Evolutionary conservation across 768 basidiomycete genomes (phyloP), one percentile per base, ranked within the genome.

Genomic region (Cystobasidium onofrii): DNA sequence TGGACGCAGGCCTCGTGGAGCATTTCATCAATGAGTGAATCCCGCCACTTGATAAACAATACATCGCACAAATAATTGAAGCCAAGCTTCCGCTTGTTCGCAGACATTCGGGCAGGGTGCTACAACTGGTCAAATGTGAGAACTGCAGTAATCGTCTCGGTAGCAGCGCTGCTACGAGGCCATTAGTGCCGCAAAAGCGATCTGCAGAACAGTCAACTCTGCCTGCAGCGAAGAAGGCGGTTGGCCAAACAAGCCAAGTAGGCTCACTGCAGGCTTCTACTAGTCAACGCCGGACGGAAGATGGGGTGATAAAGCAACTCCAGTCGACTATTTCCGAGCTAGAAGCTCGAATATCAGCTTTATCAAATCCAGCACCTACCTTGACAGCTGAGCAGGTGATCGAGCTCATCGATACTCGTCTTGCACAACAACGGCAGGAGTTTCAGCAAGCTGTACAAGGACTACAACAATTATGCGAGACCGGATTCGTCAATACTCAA

Each of bases 151-250:
- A 9, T 25, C 31, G 31, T 41, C 63, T 39, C 4, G 36, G 63
- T 13, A 64, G 34, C 29, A 46, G 36, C n/a, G n/a, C 63, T 39
- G 33, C 63, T 64, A 39, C 10, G 9, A 31, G 63, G 17, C 36
- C 63, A 9, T 36, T 64, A 13, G 34, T 64, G 23, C 63, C 63
- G 36, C 63, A 64, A 29, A 64, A 64, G 63, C 34, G 63, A 34
- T 27, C 31, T 27, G 43, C 43, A 34, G 63, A 64, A 27, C 34
- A 25, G 63, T 27, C 63, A 43, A 46, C 33, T 12, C n/a, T 18
- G n/a, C 36, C 9, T 4, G 13, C 63, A 13, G 34, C 15, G 7
- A 27, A 34, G 33, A 64, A 39, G 25, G 46, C 20, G 6, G 3
- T 4, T 50, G 12, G 46, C 18, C 46, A 50, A 20, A 9, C 46